These are phyloP conservation scores for Dalbergia cultrata DNA, from an alignment of 306 rosid species.

Conservation along the genomic window DNA sequence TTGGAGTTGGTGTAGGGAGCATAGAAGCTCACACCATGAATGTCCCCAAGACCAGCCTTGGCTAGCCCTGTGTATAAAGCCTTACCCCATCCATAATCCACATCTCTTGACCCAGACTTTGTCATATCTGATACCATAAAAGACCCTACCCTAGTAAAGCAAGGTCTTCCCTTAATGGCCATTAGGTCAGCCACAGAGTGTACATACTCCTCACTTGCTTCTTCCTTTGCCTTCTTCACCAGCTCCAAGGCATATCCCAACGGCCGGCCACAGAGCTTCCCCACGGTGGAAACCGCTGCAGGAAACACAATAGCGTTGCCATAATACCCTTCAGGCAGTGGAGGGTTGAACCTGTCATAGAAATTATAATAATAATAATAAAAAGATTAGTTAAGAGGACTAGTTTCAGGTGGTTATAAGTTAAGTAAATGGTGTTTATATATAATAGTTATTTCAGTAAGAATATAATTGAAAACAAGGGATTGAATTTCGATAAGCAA, in stretches of 20 bases:
- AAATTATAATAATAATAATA: too few relatives aligned
- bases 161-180: constrained; percentile 13
- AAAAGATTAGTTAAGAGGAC: too few relatives aligned
- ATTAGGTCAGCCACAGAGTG: constrained; percentile 26
- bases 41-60: not conserved
- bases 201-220: constrained; percentile 39
- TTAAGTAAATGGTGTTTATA: too few relatives aligned
- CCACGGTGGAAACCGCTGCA: not conserved
- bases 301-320: constrained; percentile 37
- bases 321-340: constrained; percentile 29
- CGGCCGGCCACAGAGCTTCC: not conserved
- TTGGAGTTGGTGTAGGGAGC: not conserved
- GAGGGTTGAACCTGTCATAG: not conserved
- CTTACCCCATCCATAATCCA: constrained; percentile 39
- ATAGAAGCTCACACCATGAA: constrained; percentile 15
- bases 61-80: not conserved
- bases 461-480: too few relatives aligned
- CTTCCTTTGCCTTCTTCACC: constrained; percentile 28
- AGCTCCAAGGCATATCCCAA: constrained; percentile 24
- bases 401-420: too few relatives aligned
- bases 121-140: not conserved
- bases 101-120: not conserved
- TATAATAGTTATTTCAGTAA: too few relatives aligned
- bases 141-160: not conserved
- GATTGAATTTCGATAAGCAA: too few relatives aligned